These are phyloP conservation scores for peach (Prunus persica) DNA, from an alignment of 306 rosid genomes.

Conservation along the genomic window DNA sequence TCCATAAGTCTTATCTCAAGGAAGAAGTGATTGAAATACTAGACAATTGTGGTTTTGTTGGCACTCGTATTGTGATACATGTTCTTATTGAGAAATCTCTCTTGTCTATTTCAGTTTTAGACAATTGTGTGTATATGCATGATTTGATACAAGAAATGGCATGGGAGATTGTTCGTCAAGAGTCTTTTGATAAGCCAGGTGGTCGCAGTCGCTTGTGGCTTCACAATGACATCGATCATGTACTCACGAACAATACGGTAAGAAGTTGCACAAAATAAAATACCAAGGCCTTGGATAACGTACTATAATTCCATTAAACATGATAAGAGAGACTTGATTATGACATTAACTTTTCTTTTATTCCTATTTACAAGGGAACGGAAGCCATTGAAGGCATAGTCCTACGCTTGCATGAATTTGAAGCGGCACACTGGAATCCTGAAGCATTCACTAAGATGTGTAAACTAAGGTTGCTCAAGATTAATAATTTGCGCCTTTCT, in stretches of 20 bases:
- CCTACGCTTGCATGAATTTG: not conserved
- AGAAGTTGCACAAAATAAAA: not conserved
- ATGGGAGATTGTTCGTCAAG: conserved; percentile 18
- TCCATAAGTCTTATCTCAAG: conserved; percentile 30
- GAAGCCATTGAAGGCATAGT: conserved; percentile 9
- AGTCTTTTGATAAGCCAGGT: not conserved
- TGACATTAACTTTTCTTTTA: not conserved
- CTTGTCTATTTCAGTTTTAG: not conserved
- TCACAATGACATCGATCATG: conserved; percentile 1
- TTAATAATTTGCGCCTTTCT: not conserved
- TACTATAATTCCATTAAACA: not conserved
- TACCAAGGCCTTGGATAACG: not conserved
- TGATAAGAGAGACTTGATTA: not conserved
- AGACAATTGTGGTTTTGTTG: conserved; percentile 16
- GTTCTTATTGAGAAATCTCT: conserved; percentile 41
- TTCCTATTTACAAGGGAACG: not conserved
- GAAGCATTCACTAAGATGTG: conserved; percentile 15
- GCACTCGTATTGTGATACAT: conserved; percentile 22
- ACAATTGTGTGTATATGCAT: conserved; percentile 1
- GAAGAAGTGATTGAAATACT: conserved; percentile 13
- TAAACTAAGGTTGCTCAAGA: conserved; percentile 1
- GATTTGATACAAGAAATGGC: conserved; percentile 37
- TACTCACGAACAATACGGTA: conserved; percentile 18
- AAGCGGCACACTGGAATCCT: conserved; percentile 15
- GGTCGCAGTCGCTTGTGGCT: conserved; percentile 24